Percentiles rank a stretch among this genome's conserved stretches.
Evolutionary conservation across 805 yeast genomes (phyloP).

Genomic region (Pichia cephalocereana): DNA sequence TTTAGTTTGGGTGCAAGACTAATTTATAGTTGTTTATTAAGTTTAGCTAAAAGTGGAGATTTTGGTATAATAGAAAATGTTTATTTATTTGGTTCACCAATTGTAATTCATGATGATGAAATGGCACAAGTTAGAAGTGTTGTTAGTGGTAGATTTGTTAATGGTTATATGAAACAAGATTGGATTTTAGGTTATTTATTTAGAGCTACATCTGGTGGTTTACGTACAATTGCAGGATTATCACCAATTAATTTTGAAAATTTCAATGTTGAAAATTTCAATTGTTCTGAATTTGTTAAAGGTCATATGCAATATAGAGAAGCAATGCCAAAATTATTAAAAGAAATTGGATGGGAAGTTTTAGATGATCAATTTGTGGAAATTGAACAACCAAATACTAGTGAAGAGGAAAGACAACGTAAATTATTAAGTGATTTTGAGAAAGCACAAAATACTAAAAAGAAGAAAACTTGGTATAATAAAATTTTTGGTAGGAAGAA

Average conservation of each 20-base stretch:
- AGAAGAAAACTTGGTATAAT: conserved; percentile 35
- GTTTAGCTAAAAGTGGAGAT: conserved; percentile 77
- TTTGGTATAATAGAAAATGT: conserved; percentile 87
- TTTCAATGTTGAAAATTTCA: conserved; percentile 61
- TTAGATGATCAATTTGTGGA: conserved; percentile 87
- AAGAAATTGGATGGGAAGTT: conserved; percentile 67
- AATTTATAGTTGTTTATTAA: conserved; percentile 81
- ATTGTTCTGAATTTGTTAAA: conserved; percentile 77
- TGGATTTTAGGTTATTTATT: conserved; percentile 95
- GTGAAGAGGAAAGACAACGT: conserved; percentile 72
- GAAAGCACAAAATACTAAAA: conserved; percentile 15
- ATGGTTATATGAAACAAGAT: conserved; percentile 86
- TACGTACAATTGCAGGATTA: conserved; percentile 84
- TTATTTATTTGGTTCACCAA: conserved; percentile 78
- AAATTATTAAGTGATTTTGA: conserved; percentile 79
- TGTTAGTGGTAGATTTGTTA: conserved; percentile 82
- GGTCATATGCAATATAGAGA: conserved; percentile 98
- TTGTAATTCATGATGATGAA: conserved; percentile 71
- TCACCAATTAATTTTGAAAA: conserved; percentile 52
- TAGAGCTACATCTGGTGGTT: conserved; percentile 92
- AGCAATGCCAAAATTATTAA: conserved; percentile 77
- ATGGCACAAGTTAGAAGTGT: conserved; percentile 70
- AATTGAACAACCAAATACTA: conserved; percentile 93
- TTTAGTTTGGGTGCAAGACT: conserved; percentile 91
- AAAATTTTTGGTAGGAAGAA: conserved; percentile 35